Conservation (phyloP, 805 yeast species). For the Maudiozyma serrabonitensis region DNA sequence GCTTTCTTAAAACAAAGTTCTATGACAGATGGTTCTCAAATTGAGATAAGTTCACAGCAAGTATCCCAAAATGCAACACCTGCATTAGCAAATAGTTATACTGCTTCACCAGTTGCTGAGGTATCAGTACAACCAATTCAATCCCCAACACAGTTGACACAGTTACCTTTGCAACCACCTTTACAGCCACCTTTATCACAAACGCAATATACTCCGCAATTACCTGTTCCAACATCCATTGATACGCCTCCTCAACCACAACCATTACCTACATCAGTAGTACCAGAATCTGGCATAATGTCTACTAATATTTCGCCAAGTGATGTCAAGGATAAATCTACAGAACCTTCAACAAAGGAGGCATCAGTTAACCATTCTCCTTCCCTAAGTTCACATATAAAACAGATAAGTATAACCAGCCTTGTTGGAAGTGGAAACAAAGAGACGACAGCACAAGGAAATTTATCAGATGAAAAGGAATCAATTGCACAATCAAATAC, state of each 20-base stretch:
- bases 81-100: neutral
- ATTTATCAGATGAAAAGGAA: neutral
- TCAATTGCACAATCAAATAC: neutral
- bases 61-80: neutral
- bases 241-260: neutral
- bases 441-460: neutral
- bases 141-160: no score
- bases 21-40: neutral
- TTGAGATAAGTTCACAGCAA: neutral
- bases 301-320: neutral
- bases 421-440: neutral
- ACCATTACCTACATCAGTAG: neutral
- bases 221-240: no score
- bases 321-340: neutral
- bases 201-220: no score
- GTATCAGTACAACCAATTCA: no score
- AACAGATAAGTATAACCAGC: neutral
- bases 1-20: conserved; percentile 24
- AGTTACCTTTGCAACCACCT: no score
- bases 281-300: neutral
- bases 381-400: neutral
- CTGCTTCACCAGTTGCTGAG: no score
- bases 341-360: neutral
- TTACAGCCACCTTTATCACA: no score
- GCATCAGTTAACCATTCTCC: neutral